These are phyloP conservation scores for Psilocybe sp. DNA, from an alignment of 768 basidiomycete species.

Conservation along the genomic window DNA sequence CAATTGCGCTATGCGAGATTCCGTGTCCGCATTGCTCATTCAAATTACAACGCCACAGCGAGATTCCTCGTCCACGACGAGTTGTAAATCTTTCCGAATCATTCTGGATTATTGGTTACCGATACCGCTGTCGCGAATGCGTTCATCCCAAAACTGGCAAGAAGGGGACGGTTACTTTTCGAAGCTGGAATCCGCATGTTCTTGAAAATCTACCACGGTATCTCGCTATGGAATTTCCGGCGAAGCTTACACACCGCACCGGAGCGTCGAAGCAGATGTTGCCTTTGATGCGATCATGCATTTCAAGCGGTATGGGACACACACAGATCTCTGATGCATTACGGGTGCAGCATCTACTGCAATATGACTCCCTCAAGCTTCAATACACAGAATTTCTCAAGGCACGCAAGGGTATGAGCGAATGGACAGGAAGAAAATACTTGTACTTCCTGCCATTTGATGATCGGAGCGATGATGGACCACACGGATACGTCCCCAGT, in stretches of 20 bases:
- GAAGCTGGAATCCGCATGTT: constrained; percentile 23
- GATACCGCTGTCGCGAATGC: constrained; percentile 3
- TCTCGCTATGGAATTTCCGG: constrained; percentile 23
- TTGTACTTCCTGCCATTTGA: constrained; percentile 18
- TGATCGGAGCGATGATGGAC: constrained; percentile 7
- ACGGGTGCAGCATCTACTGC: constrained; percentile 1
- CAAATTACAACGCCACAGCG: not conserved
- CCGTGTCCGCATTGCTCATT: constrained; percentile 6
- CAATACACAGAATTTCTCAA: constrained; percentile 15
- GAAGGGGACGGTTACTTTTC: constrained; percentile 19
- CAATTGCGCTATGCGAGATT: constrained; percentile 1
- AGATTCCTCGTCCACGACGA: not conserved
- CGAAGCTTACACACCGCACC: constrained; percentile 17
- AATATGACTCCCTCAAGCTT: constrained; percentile 17
- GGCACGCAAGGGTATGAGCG: not conserved
- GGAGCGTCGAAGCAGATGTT: constrained; percentile 15
- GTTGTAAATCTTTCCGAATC: constrained; percentile 2
- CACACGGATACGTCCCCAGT: constrained; percentile 20
- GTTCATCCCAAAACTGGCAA: constrained; percentile 3
- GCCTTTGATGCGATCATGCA: constrained; percentile 13
- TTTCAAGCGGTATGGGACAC: constrained; percentile 21
- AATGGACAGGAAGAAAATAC: constrained; percentile 5
- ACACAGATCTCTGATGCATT: constrained; percentile 22
- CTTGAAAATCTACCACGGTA: constrained; percentile 14
- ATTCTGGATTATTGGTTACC: constrained; percentile 8